phyloP scores from a whole-genome alignment of 2,329 filamentous ascomycete species.

The Colletotrichum paranaense region DNA sequence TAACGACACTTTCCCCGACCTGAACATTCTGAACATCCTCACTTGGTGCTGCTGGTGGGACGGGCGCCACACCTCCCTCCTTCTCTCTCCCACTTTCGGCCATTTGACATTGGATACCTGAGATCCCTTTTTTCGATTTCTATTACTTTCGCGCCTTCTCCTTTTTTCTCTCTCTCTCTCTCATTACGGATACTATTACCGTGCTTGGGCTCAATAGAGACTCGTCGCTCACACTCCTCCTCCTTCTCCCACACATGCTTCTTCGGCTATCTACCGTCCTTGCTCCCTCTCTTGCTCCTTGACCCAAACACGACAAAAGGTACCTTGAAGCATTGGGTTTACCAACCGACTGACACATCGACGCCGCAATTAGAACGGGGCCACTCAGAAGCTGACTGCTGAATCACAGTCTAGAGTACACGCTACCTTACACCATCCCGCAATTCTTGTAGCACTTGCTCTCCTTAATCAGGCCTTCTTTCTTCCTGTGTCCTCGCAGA shows the following conservation, averaged over 20 bases:
- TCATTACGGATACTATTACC: background rate
- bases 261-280: background rate
- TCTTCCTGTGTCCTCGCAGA: conserved; percentile 20
- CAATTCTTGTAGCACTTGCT: background rate
- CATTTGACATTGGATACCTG: conserved; percentile 4
- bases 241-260: background rate
- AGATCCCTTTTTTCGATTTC: background rate
- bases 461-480: background rate
- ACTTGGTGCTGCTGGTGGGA: conserved; percentile 13
- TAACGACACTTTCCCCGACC: conserved; percentile 21
- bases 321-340: background rate
- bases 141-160: background rate
- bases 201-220: background rate
- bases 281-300: background rate
- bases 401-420: background rate
- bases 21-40: conserved; percentile 31
- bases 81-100: conserved; percentile 26
- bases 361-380: background rate
- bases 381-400: background rate
- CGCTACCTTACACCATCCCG: conserved; percentile 7
- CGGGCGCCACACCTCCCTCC: conserved; percentile 30
- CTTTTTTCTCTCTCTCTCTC: background rate
- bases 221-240: background rate
- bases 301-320: background rate
- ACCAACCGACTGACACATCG: background rate